Base-by-base conservation (phyloP, 495 filamentous ascomycete genomes). In the Talaromyces proteolyticus region DNA sequence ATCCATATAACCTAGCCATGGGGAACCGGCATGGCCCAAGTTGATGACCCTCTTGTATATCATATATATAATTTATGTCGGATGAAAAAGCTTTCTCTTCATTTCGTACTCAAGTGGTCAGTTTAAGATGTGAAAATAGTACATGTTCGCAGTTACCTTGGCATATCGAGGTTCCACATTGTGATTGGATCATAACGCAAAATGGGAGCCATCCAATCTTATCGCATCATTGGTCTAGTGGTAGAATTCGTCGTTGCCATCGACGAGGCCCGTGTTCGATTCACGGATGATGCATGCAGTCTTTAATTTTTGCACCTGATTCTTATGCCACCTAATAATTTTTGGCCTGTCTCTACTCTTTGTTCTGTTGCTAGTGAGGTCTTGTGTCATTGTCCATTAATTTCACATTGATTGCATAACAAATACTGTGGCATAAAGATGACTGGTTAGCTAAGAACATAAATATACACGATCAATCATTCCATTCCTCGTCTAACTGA, bases 401-500 rank as follows among this genome's bases (percentile, higher is more conserved):
- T n/a, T n/a, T n/a, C n/a, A n/a, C n/a, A n/a, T n/a, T n/a, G n/a
- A n/a, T n/a, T 36, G 19, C 23, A 36, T 34, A 16, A 18, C 44
- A 26, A 46, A 12, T 47, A 2, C 23, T 21, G 2, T 14, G 23
- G 8, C 16, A 42, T 22, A 19, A 22, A 22, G 8, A 42, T 21
- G 19, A 12, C 17, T n/a, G n/a, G n/a, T n/a, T n/a, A n/a, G n/a
- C n/a, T n/a, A n/a, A n/a, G n/a, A n/a, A 21, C 19, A 42, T 42
- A 42, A 17, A 16, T 42, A 42, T 42, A 24, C n/a, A 4, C 4
- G 36, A 34, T 53, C 56, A 74, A 55, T 74, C 72, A 24, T 73
- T 70, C 72, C 72, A 97, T 63, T 96, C 90, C 65, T 97, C 93
- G 61, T 98, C 94, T 43, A 96, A 76, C 63, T 95, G 88, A 68